These are phyloP conservation scores for Priceomyces fermenticarens DNA, from an alignment of 805 yeast genomes.

Conservation along the genomic window DNA sequence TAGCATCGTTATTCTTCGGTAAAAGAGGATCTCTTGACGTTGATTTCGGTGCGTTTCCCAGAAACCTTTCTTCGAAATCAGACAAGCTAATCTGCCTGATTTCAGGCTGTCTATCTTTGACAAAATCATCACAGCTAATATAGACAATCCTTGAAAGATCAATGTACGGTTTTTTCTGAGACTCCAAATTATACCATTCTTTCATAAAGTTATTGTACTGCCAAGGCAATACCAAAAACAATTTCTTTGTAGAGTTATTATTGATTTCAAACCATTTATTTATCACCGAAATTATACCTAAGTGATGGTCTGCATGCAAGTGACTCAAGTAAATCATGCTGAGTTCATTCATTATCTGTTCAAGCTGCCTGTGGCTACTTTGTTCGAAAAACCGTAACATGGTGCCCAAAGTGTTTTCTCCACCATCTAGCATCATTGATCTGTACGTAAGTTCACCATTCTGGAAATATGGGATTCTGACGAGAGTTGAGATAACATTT, in stretches of 20 bases:
- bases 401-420: slow-evolving; percentile 85
- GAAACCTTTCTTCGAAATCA: slow-evolving; percentile 32
- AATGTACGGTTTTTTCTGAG: slow-evolving; percentile 15
- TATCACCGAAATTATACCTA: slow-evolving; percentile 74
- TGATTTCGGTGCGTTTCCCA: slow-evolving; percentile 13
- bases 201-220: slow-evolving; percentile 61
- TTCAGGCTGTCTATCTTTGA: slow-evolving; percentile 30
- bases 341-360: slow-evolving; percentile 55
- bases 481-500: slow-evolving; percentile 78
- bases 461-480: slow-evolving; percentile 58
- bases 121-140: slow-evolving; percentile 60
- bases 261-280: slow-evolving; percentile 60
- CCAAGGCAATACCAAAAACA: slow-evolving; percentile 74
- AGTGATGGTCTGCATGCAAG: slow-evolving; percentile 95
- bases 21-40: slow-evolving; percentile 20
- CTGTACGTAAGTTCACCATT: slow-evolving; percentile 26
- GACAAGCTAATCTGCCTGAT: slow-evolving; percentile 23
- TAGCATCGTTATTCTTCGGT: slow-evolving; percentile 23
- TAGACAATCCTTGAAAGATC: slow-evolving; percentile 45
- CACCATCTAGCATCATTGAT: slow-evolving; percentile 80
- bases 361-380: slow-evolving; percentile 32
- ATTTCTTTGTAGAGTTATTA: slow-evolving; percentile 22
- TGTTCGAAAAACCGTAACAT: slow-evolving; percentile 60
- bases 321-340: slow-evolving; percentile 74
- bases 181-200: slow-evolving; percentile 64